These are phyloP conservation scores for Gnaphalium uliginosum DNA, from an alignment of 129 eudicot genomes.

Conservation along the genomic window DNA sequence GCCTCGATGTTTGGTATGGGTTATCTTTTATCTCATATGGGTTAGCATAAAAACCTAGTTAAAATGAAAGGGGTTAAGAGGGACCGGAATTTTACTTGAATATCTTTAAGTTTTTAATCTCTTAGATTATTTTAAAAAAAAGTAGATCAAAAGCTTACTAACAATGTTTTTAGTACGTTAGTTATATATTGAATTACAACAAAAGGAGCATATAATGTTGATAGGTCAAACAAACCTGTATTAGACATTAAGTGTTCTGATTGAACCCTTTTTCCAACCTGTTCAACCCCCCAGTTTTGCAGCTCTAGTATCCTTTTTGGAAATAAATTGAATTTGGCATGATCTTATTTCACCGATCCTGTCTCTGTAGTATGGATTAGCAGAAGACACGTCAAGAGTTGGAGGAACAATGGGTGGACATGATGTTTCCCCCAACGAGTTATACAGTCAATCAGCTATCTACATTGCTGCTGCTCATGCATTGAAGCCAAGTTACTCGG, in stretches of 20 bases:
- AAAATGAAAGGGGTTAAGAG: not conserved
- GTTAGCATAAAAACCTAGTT: not conserved
- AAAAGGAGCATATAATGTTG: not conserved
- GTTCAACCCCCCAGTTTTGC: not conserved
- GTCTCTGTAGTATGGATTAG: slow-evolving; percentile 82
- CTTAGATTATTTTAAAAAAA: not conserved
- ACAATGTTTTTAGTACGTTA: not conserved
- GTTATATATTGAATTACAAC: not conserved
- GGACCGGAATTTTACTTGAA: not conserved
- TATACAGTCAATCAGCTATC: slow-evolving; percentile 89
- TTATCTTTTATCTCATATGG: not conserved
- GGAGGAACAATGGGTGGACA: slow-evolving; percentile 59
- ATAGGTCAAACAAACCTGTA: not conserved
- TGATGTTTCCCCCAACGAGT: slow-evolving; percentile 75
- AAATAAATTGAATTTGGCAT: not conserved
- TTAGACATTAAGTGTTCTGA: not conserved
- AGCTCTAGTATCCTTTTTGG: not conserved
- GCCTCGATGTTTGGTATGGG: not conserved
- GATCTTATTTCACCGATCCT: slow-evolving; percentile 11
- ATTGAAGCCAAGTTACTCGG: slow-evolving; percentile 82
- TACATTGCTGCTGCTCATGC: slow-evolving; percentile 99
- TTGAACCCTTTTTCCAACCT: not conserved
- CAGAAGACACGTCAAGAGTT: slow-evolving; percentile 91
- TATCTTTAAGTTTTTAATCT: not conserved
- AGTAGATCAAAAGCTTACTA: not conserved